A percentile compares a stretch with the other conserved stretches of the same genome.
Conservation (phyloP, 805 yeast species). For the Ogataea nitratoaversa region DNA sequence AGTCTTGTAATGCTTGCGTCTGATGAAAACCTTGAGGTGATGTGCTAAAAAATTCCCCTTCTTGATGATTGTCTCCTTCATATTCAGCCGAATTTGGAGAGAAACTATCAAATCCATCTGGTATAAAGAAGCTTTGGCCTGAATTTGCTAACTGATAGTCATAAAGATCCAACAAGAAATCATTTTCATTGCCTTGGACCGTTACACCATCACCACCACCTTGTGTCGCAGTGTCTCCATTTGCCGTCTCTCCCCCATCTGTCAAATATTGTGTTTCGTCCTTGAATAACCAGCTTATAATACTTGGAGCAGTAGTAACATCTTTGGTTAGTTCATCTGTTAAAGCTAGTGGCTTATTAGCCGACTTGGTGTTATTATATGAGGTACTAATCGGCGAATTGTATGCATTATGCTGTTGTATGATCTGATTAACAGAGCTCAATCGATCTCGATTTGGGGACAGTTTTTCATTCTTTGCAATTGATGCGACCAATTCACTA, state of each 20-base stretch:
- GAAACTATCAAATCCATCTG: conserved; percentile 27
- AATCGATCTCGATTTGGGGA: conserved; percentile 8
- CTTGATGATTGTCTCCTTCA: conserved; percentile 1
- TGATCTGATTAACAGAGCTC: conserved; percentile 22
- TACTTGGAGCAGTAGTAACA: conserved; percentile 12
- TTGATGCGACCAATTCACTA: neutral
- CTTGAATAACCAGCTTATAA: conserved; percentile 28
- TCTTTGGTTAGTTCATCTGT: conserved; percentile 6
- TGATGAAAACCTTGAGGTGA: neutral
- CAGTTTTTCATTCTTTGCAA: conserved; percentile 1
- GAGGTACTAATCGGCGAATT: neutral
- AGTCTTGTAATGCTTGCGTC: neutral
- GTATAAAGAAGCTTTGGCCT: conserved; percentile 27
- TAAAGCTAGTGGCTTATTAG: neutral
- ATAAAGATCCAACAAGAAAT: conserved; percentile 18
- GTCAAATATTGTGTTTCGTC: conserved; percentile 11
- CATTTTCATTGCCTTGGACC: neutral
- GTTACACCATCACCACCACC: neutral
- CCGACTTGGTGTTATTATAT: conserved; percentile 1
- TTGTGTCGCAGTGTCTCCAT: neutral
- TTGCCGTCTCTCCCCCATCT: neutral
- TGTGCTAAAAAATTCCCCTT: neutral
- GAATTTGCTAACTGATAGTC: conserved; percentile 24
- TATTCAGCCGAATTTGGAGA: conserved; percentile 17
- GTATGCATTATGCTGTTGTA: conserved; percentile 16